Evolutionary conservation across 2,329 filamentous ascomycete species (phyloP), one percentile per base, ranked within the genome.

Genomic region (Colletotrichum cordylinicola): DNA sequence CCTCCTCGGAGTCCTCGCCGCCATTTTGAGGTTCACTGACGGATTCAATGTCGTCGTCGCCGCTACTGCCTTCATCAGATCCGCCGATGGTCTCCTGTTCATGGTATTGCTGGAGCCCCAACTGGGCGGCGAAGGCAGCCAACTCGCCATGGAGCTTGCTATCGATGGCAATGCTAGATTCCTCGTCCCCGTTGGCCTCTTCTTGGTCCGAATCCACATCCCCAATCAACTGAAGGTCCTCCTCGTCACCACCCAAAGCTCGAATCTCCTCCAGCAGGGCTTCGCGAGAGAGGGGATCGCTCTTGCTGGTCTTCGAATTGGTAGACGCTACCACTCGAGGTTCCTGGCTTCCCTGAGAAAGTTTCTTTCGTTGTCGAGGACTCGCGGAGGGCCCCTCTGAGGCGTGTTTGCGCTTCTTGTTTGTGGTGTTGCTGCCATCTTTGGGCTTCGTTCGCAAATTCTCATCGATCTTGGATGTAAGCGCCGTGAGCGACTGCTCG

Each of bases 181-280:
- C 31, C 13, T 62, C 56, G 10, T 48, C 70, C 10, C 29, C 65
- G n/a, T 43, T 48, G 8, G 43, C 24, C 10, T 81, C 84, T 72
- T 86, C 84, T 4, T 79, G 78, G 21, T 86, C 85, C 6, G 86
- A 88, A 39, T 86, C 84, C 15, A 77, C 84, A 74, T 89, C 90
- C 56, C 88, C 89, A 69, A 94, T 88, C 39, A 94, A 87, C 43
- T 91, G 89, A 58, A 93, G 82, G 77, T 94, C 93, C 56, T 91
- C 87, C 82, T 94, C 91, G 69, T 93, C 91, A 16, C 93, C 93
- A 5, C 92, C 93, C 2, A 94, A 85, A 16, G 91, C 91, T 78
- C 88, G 87, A 77, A 94, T 94, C 80, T 94, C 93, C 72, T 91
- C 88, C 9, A 94, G 84, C 6, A 94, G 84, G 15, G 83, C 81